Evolutionary conservation across 768 basidiomycete species (phyloP).

Genomic region (Crepidotus variabilis): DNA sequence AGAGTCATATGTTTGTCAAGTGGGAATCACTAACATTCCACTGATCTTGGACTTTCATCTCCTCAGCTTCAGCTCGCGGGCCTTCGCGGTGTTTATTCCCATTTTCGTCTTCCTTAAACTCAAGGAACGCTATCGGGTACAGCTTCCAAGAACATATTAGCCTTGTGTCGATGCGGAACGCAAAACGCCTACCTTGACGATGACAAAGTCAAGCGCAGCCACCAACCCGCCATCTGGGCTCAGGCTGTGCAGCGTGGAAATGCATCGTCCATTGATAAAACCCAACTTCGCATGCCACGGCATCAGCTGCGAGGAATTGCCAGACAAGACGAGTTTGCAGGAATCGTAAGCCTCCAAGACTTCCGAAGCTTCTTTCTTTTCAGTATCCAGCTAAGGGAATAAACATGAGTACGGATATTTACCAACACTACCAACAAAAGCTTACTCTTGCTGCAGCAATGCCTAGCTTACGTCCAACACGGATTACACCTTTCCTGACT

Average conservation of each 20-base stretch:
- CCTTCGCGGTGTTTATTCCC: conserved; percentile 51
- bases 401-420: neutral
- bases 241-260: conserved; percentile 77
- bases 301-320: conserved; percentile 84
- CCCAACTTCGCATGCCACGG: conserved; percentile 90
- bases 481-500: conserved; percentile 58
- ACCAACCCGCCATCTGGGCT: conserved; percentile 80
- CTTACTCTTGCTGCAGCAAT: conserved; percentile 77
- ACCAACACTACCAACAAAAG: conserved; percentile 4
- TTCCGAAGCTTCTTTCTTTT: conserved; percentile 75
- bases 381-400: conserved; percentile 53
- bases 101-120: conserved; percentile 49
- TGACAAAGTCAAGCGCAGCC: conserved; percentile 66
- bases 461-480: conserved; percentile 79
- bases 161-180: conserved; percentile 46
- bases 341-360: conserved; percentile 77
- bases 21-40: conserved; percentile 60
- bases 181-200: conserved; percentile 50
- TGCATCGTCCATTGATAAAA: conserved; percentile 58
- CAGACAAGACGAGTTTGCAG: conserved; percentile 62
- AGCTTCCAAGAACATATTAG: conserved; percentile 74
- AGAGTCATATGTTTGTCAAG: neutral
- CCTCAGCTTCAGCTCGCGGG: conserved; percentile 69
- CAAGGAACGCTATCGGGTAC: conserved; percentile 79
- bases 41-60: conserved; percentile 48